These are phyloP conservation scores for Penicillium cosmopolitanum DNA, from an alignment of 495 filamentous ascomycete species.

Conservation along the genomic window DNA sequence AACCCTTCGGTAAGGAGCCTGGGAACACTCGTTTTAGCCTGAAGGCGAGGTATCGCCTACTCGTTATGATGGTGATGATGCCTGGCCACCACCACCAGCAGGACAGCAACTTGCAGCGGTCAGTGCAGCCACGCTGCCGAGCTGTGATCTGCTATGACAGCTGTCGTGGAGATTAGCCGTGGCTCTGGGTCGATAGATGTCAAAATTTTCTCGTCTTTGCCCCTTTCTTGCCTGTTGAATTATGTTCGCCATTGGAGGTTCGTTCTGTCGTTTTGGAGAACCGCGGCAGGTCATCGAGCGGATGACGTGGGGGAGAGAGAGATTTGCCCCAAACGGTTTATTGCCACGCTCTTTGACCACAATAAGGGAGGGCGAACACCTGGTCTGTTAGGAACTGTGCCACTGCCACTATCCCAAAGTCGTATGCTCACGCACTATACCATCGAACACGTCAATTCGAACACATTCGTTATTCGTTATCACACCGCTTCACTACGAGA, in stretches of 20 bases:
- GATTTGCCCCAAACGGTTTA: conserved; percentile 3
- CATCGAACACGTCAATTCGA: conserved; percentile 18
- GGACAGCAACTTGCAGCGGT: neutral
- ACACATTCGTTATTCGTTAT: neutral
- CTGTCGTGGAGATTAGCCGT: neutral
- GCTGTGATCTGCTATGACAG: neutral
- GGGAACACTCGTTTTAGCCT: neutral
- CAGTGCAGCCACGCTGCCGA: conserved; percentile 15
- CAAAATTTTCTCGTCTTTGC: neutral
- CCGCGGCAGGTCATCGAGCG: conserved; percentile 18
- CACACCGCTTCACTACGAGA: neutral
- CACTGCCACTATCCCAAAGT: neutral
- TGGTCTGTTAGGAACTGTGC: neutral
- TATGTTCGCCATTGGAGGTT: neutral
- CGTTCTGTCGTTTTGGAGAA: conserved; percentile 13
- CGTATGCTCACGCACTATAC: conserved; percentile 12
- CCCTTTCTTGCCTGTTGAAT: neutral
- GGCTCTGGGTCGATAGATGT: neutral
- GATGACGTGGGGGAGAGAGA: conserved; percentile 18
- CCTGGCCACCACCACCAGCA: neutral
- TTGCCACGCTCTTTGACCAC: conserved; percentile 17
- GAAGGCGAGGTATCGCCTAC: conserved; percentile 3
- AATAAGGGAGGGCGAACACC: neutral
- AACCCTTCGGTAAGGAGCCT: neutral
- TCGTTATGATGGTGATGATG: neutral